These are phyloP conservation scores for Hypoxylon sp. DNA, from an alignment of 2,329 filamentous ascomycete species.

Conservation along the genomic window DNA sequence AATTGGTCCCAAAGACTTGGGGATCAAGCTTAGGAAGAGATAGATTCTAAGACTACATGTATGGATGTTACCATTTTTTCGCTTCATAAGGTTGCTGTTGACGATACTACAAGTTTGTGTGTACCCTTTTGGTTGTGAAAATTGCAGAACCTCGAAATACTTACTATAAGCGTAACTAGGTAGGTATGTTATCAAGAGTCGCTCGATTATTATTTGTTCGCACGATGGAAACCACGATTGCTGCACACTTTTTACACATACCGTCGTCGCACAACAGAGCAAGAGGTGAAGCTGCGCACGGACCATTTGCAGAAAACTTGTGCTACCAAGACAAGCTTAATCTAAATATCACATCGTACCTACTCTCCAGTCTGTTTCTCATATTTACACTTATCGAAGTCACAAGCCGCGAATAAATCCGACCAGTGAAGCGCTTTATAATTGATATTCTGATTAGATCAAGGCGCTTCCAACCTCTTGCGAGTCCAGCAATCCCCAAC, in stretches of 20 bases:
- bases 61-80: not conserved
- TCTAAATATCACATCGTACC: not conserved
- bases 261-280: not conserved
- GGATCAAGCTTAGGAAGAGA: not conserved
- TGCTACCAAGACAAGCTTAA: not conserved
- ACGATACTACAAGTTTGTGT: not conserved
- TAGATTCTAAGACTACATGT: not conserved
- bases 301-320: conserved; percentile 9
- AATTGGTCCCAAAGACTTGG: not conserved
- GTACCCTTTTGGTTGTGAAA: not conserved
- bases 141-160: not conserved
- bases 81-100: not conserved
- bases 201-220: not conserved
- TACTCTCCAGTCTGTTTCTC: not conserved
- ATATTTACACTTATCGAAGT: not conserved
- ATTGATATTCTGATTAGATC: not conserved
- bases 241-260: not conserved
- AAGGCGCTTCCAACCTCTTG: not conserved
- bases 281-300: conserved; percentile 11
- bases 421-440: not conserved
- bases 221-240: not conserved
- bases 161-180: too few species aligned
- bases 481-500: not conserved
- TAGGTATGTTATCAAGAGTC: not conserved
- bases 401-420: not conserved